Evolutionary conservation across 129 eudicot genomes (phyloP), one percentile per base, ranked within the genome.

Genomic region (Deinandra increscens): DNA sequence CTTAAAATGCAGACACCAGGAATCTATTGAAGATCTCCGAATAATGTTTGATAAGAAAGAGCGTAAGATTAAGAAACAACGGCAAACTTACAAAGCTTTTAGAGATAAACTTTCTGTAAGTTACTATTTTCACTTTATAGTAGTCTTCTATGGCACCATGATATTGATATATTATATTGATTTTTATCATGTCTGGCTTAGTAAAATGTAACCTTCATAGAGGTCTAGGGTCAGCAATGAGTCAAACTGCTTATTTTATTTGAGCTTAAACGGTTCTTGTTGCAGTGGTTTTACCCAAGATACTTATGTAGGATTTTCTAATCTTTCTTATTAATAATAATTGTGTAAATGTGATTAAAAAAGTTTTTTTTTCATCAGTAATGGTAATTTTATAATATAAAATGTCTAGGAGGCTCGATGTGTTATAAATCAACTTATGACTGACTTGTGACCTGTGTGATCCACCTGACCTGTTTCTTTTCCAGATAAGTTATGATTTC

Each of bases 21-120:
- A 86, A 61, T 83, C 97, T 23, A 81, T 92, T 53, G 98, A 87
- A 69, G 98, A 93, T 12, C 86, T 93, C 20, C 83, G 90, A 44
- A 76, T 87, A 83, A 4, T 79, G 84, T 79, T 80, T 73, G 82
- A 89, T 63, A 82, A 87, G 74, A 93, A 89, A 78, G 79, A 81
- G 75, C 87, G 86, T 0, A 93, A 83, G 70, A 83, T 85, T 36
- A 45, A 74, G 9, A 89, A 80, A 61, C 91, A 89, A 80, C 88
- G 71, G 68, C 71, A 71, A 69, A 89, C 90, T 23, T 93, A 89
- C 74, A 81, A 93, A 73, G 94, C 81, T 53, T 89, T 93, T 72
- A 85, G 81, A 49, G 85, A 89, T 67, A 90, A 93, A 79, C 34
- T 93, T 71, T 68, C 79, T 38, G 98, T 93, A 79, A 72, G 91